Conservation (phyloP, 768 basidiomycete species). For the Podaxis sp. region DNA sequence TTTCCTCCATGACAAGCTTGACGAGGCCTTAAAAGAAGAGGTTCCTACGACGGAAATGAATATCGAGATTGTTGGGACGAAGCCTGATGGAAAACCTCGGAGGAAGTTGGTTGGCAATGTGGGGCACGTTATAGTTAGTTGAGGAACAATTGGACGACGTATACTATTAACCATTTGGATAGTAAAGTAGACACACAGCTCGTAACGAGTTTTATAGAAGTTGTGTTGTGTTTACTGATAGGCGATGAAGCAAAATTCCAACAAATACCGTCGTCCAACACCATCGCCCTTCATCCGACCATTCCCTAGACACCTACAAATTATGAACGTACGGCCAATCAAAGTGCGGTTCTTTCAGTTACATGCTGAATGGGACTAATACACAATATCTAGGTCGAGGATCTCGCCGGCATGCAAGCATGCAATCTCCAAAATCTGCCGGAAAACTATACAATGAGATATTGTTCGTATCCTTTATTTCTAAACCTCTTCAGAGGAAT, state of each 20-base stretch:
- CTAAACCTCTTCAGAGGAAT: constrained; percentile 7
- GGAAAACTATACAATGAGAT: constrained; percentile 89
- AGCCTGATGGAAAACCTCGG: constrained; percentile 44
- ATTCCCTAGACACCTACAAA: constrained; percentile 1
- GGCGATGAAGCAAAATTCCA: background rate
- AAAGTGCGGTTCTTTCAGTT: constrained; percentile 27
- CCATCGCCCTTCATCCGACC: background rate
- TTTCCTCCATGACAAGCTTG: constrained; percentile 40
- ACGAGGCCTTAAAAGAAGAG: constrained; percentile 27
- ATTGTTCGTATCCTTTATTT: constrained; percentile 46
- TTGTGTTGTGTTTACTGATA: background rate
- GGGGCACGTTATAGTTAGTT: constrained; percentile 43
- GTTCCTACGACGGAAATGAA: constrained; percentile 36
- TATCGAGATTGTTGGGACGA: constrained; percentile 36
- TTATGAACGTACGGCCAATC: constrained; percentile 46
- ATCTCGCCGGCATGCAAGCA: constrained; percentile 93
- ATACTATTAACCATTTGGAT: background rate
- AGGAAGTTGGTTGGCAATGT: constrained; percentile 39
- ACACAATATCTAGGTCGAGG: constrained; percentile 59
- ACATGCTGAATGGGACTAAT: background rate
- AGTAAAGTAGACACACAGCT: background rate
- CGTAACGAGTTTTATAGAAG: background rate
- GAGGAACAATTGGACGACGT: constrained; percentile 2
- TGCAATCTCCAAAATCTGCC: constrained; percentile 94
- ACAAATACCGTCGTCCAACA: constrained; percentile 1